Evolutionary conservation across 192 early-diverging fungal species (phyloP).

Genomic region (Entomortierella chlamydospora): DNA sequence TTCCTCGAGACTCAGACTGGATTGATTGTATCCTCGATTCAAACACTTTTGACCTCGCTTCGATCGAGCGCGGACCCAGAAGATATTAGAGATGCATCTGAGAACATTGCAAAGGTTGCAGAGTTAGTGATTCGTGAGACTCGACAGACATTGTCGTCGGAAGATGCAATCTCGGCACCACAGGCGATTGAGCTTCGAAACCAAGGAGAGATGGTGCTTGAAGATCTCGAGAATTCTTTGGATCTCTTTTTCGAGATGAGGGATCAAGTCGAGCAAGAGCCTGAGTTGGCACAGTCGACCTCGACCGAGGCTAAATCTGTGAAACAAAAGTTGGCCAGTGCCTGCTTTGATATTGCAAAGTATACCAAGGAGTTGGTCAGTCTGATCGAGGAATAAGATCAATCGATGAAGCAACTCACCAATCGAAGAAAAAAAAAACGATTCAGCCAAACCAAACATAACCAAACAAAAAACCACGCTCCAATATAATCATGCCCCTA

Average conservation of each 20-base stretch:
- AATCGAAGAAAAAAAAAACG: background rate
- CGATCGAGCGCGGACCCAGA: conserved; percentile 61
- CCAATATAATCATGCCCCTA: no score
- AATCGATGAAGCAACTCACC: background rate
- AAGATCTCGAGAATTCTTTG: conserved; percentile 64
- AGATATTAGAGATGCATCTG: conserved; percentile 67
- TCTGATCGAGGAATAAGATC: conserved; percentile 56
- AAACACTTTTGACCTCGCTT: conserved; percentile 73
- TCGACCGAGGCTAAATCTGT: conserved; percentile 67
- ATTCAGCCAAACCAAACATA: background rate
- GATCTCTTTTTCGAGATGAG: conserved; percentile 70
- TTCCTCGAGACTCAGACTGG: conserved; percentile 71
- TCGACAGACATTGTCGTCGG: conserved; percentile 56
- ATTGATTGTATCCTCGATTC: conserved; percentile 82
- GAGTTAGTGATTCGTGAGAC: conserved; percentile 65
- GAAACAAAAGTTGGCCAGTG: conserved; percentile 88
- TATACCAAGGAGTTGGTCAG: conserved; percentile 86
- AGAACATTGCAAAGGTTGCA: conserved; percentile 70
- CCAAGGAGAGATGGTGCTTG: conserved; percentile 70
- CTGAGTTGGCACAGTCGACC: conserved; percentile 53
- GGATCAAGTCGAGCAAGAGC: conserved; percentile 57
- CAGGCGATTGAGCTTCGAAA: conserved; percentile 43
- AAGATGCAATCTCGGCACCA: conserved; percentile 46
- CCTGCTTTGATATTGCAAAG: conserved; percentile 91
- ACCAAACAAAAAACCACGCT: background rate